phyloP scores from a whole-genome alignment of 129 eudicot species.

The Sambucus nigra region DNA sequence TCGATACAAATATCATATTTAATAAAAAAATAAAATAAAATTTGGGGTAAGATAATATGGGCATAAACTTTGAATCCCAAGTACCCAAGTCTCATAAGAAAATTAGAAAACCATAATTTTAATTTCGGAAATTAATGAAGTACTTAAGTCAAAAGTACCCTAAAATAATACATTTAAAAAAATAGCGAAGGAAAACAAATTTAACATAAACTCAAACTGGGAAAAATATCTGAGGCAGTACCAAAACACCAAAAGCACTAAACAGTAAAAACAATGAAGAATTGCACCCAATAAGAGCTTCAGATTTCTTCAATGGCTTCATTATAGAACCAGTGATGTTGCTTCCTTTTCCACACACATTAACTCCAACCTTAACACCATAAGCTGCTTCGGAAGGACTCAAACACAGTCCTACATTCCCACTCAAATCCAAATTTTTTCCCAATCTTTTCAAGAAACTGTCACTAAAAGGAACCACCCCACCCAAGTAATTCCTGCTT shows the following conservation, averaged over 20 bases:
- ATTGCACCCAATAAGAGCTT: constrained; percentile 29
- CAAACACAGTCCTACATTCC: constrained; percentile 63
- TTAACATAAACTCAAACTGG: no score
- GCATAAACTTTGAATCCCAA: no score
- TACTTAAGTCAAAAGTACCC: no score
- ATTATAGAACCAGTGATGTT: constrained; percentile 22
- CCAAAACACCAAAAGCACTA: constrained; percentile 21
- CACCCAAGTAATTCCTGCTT: constrained; percentile 61
- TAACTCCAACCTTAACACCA: constrained; percentile 33
- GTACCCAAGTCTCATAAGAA: no score
- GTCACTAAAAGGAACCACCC: constrained; percentile 59
- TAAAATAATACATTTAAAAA: no score
- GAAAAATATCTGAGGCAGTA: constrained; percentile 12
- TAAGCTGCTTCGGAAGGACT: constrained; percentile 28
- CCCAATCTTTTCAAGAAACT: constrained; percentile 64
- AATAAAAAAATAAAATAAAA: no score
- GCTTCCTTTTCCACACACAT: constrained; percentile 38
- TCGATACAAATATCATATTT: no score
- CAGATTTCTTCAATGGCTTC: constrained; percentile 49
- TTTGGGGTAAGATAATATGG: no score
- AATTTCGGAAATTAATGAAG: no score
- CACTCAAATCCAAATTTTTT: constrained; percentile 60
- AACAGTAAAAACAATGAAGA: constrained; percentile 20
- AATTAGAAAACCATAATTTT: no score
- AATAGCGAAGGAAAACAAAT: no score